These are phyloP conservation scores for Fusarium nurragi DNA, from an alignment of 2,329 filamentous ascomycete species.

Conservation along the genomic window DNA sequence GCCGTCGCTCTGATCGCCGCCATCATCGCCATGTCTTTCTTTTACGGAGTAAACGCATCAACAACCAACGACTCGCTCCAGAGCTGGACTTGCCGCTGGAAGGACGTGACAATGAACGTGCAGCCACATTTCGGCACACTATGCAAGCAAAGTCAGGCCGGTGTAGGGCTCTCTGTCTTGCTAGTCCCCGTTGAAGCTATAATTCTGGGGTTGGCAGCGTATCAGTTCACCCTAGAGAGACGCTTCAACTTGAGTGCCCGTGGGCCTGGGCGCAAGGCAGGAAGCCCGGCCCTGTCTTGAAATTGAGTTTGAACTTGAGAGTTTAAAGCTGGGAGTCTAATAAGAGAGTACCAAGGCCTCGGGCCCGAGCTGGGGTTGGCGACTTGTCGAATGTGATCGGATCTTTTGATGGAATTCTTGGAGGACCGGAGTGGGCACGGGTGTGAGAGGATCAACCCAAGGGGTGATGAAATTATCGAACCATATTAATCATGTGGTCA, in stretches of 20 bases:
- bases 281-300: constrained; percentile 45
- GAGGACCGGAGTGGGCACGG: not conserved
- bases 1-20: constrained; percentile 50
- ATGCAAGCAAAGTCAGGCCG: constrained; percentile 65
- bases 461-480: constrained; percentile 2
- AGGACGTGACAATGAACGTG: constrained; percentile 59
- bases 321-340: too few species aligned
- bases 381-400: constrained; percentile 1
- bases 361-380: constrained; percentile 14
- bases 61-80: constrained; percentile 63
- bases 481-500: constrained; percentile 4
- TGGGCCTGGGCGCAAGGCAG: constrained; percentile 48
- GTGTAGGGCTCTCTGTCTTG: constrained; percentile 63
- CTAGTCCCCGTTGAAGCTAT: constrained; percentile 66
- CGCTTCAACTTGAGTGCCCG: constrained; percentile 44
- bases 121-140: constrained; percentile 65
- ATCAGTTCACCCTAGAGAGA: constrained; percentile 57
- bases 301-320: not conserved
- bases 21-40: constrained; percentile 64
- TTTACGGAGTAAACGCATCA: constrained; percentile 66
- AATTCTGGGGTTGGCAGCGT: constrained; percentile 57
- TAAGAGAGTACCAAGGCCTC: constrained; percentile 7
- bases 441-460: not conserved
- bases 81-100: constrained; percentile 72
- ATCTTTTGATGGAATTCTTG: not conserved